Evolutionary conservation across 345 rosid genomes (phyloP).

Genomic region (Citrus mangshanensis): DNA sequence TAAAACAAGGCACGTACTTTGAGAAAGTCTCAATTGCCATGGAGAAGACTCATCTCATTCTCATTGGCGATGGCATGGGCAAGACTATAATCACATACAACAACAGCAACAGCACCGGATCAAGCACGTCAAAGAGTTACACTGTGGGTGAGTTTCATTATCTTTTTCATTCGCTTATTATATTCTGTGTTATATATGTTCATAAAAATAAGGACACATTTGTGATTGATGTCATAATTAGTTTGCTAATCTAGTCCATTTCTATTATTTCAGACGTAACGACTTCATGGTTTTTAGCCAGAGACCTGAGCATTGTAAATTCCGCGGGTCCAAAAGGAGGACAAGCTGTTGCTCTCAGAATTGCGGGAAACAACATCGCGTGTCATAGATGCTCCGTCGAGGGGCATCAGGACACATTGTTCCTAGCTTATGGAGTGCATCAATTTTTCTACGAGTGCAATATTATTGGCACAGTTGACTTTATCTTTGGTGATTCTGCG

Average conservation of each 20-base stretch:
- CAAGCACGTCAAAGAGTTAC: neutral
- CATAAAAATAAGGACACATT: too few relatives aligned
- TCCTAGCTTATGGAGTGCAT: neutral
- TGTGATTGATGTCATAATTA: too few relatives aligned
- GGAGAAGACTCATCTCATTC: too few relatives aligned
- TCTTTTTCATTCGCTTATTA: too few relatives aligned
- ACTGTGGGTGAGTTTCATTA: neutral
- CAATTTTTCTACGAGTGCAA: too few relatives aligned
- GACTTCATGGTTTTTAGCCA: neutral
- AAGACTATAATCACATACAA: neutral
- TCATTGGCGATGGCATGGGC: neutral
- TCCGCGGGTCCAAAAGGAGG: neutral
- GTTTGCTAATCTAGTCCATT: too few relatives aligned
- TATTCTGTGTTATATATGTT: too few relatives aligned
- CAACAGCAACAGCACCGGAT: neutral
- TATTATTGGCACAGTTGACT: neutral
- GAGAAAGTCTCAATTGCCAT: too few relatives aligned
- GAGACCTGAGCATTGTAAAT: neutral
- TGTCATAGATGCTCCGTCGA: neutral
- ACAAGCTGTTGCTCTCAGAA: neutral
- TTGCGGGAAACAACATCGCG: neutral
- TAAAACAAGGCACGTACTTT: too few relatives aligned
- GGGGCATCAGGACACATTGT: neutral
- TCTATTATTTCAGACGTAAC: neutral
- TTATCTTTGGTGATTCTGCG: neutral